Conservation (phyloP, 768 basidiomycete genomes). For the Tylopilus sp. region DNA sequence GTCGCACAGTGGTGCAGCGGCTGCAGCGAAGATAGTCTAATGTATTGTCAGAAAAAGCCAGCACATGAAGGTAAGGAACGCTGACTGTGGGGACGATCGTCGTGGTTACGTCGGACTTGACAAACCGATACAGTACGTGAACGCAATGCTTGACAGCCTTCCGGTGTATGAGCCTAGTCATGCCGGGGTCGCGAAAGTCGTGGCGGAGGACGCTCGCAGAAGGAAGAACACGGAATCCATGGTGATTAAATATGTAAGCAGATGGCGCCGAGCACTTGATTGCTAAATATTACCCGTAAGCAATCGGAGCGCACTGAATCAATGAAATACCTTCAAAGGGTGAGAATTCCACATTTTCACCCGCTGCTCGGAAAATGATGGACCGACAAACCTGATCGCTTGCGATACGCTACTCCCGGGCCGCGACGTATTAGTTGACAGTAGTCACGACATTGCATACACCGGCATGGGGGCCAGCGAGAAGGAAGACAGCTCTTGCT, state of each 20-base stretch:
- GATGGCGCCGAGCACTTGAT: neutral
- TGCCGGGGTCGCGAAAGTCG: constrained; percentile 20
- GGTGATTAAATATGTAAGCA: constrained; percentile 23
- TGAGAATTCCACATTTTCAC: constrained; percentile 10
- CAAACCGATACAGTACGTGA: constrained; percentile 23
- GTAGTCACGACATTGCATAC: neutral
- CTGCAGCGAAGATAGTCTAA: constrained; percentile 34
- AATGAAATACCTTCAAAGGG: constrained; percentile 6
- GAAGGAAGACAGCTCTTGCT: neutral
- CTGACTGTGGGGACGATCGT: constrained; percentile 27
- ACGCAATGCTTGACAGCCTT: constrained; percentile 7
- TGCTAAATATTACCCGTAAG: constrained; percentile 5
- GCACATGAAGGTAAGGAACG: neutral
- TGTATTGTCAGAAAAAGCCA: neutral
- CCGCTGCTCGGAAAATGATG: constrained; percentile 3
- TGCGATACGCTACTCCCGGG: neutral
- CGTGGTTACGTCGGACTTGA: constrained; percentile 25
- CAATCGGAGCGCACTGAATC: constrained; percentile 4
- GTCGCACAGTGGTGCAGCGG: constrained; percentile 31
- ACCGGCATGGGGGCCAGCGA: neutral
- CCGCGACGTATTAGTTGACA: constrained; percentile 5
- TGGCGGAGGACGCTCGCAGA: neutral
- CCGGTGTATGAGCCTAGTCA: constrained; percentile 15
- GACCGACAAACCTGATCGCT: too few species aligned
- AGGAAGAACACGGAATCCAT: neutral